Conservation (phyloP, 768 basidiomycete genomes). For the Hygrophorus russula region DNA sequence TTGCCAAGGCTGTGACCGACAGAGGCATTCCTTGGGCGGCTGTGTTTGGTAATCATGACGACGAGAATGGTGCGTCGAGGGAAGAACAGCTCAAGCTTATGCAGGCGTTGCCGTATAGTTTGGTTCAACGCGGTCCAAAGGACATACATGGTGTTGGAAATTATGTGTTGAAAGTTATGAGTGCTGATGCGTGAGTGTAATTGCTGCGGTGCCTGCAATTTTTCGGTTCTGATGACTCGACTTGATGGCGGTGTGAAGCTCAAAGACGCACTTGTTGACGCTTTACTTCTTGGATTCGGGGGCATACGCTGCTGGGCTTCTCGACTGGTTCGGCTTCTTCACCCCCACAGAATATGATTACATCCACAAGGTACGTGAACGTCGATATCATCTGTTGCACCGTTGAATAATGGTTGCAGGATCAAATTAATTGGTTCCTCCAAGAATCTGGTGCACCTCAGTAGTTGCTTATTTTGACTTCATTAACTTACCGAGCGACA, state of each 20-base stretch:
- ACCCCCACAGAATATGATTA: slow-evolving; percentile 77
- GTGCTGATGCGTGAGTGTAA: slow-evolving; percentile 66
- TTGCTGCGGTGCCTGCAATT: not conserved
- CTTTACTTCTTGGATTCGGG: slow-evolving; percentile 90
- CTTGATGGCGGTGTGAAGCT: slow-evolving; percentile 29
- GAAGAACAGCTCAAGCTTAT: slow-evolving; percentile 59
- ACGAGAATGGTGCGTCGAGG: slow-evolving; percentile 53
- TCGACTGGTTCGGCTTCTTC: slow-evolving; percentile 54
- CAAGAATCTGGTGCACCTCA: slow-evolving; percentile 50
- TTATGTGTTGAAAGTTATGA: slow-evolving; percentile 76
- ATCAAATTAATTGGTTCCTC: slow-evolving; percentile 87
- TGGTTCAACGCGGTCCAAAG: slow-evolving; percentile 71
- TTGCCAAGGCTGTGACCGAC: slow-evolving; percentile 64
- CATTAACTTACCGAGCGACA: not conserved
- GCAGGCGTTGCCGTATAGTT: slow-evolving; percentile 75
- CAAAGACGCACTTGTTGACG: slow-evolving; percentile 80
- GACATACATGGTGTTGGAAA: slow-evolving; percentile 88
- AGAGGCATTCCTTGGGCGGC: slow-evolving; percentile 82
- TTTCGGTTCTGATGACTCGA: not conserved
- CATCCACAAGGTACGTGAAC: slow-evolving; percentile 45
- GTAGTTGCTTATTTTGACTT: not conserved
- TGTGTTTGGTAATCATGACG: slow-evolving; percentile 93
- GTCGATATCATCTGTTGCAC: not conserved
- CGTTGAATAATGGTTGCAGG: slow-evolving; percentile 21
- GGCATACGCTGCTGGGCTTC: slow-evolving; percentile 50